Conservation (phyloP, 2,329 filamentous ascomycete species). For the Tetracladium maxilliforme region DNA sequence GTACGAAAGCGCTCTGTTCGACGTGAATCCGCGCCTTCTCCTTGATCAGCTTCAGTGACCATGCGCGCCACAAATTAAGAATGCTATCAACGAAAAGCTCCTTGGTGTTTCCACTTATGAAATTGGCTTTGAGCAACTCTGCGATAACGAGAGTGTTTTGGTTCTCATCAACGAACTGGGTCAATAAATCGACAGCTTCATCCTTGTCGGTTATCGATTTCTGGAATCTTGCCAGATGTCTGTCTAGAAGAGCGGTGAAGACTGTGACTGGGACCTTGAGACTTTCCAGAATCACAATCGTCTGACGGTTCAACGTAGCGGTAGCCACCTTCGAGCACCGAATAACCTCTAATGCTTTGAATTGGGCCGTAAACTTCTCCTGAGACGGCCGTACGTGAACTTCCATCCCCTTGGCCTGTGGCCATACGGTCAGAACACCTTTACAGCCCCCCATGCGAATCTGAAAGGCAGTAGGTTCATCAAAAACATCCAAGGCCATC, state of each 20-base stretch:
- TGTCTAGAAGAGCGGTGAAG: slow-evolving; percentile 52
- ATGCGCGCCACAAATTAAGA: slow-evolving; percentile 72
- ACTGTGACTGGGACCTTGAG: slow-evolving; percentile 55
- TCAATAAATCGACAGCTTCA: slow-evolving; percentile 53
- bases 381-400: slow-evolving; percentile 76
- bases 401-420: slow-evolving; percentile 48
- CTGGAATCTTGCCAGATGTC: slow-evolving; percentile 55
- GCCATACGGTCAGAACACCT: slow-evolving; percentile 68
- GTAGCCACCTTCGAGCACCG: slow-evolving; percentile 61
- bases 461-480: slow-evolving; percentile 70
- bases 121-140: slow-evolving; percentile 64
- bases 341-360: slow-evolving; percentile 72
- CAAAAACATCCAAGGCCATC: slow-evolving; percentile 41
- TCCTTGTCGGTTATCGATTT: slow-evolving; percentile 50
- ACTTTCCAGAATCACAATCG: slow-evolving; percentile 70
- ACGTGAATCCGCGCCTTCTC: slow-evolving; percentile 82
- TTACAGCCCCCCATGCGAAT: slow-evolving; percentile 90
- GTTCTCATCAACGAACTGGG: slow-evolving; percentile 71
- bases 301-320: slow-evolving; percentile 77
- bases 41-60: slow-evolving; percentile 79
- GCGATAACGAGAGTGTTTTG: slow-evolving; percentile 63
- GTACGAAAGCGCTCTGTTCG: slow-evolving; percentile 69
- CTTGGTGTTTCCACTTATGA: slow-evolving; percentile 49
- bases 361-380: slow-evolving; percentile 64
- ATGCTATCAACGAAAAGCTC: slow-evolving; percentile 78